Percentiles rank a stretch among this genome's conserved stretches.
Conservation (phyloP, 2,329 filamentous ascomycete species). For the Trichoderma endophyticum region DNA sequence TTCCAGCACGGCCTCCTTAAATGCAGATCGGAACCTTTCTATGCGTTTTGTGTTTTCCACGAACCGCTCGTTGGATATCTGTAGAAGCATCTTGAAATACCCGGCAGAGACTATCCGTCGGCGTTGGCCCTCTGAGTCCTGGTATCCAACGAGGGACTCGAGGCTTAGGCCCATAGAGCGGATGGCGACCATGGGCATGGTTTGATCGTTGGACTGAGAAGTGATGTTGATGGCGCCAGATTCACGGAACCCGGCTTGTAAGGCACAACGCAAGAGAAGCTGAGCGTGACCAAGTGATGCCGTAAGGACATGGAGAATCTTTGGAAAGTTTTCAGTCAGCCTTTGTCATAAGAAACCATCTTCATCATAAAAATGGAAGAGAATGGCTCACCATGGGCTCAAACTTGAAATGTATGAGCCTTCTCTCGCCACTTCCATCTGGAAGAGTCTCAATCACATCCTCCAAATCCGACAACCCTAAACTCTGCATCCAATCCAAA, state of each 20-base stretch:
- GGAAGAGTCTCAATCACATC: neutral
- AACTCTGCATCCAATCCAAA: conserved; percentile 31
- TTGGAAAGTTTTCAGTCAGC: neutral
- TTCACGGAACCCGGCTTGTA: conserved; percentile 84
- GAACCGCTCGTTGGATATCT: conserved; percentile 73
- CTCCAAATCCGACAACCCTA: conserved; percentile 26
- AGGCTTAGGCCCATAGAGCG: conserved; percentile 79
- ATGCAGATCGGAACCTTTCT: conserved; percentile 56
- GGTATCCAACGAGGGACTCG: conserved; percentile 72
- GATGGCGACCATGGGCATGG: conserved; percentile 74
- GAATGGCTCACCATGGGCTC: conserved; percentile 79
- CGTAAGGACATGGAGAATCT: conserved; percentile 88
- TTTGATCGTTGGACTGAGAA: conserved; percentile 32
- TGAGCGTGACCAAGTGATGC: conserved; percentile 74
- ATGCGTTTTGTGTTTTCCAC: conserved; percentile 66
- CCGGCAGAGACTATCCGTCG: conserved; percentile 57
- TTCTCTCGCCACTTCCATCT: conserved; percentile 26
- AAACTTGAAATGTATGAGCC: conserved; percentile 81
- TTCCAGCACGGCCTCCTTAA: conserved; percentile 38
- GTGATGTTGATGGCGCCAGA: conserved; percentile 73
- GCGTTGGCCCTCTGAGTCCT: conserved; percentile 36
- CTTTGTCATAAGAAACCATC: neutral
- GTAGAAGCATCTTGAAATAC: conserved; percentile 66
- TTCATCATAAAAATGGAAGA: neutral
- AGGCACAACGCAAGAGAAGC: conserved; percentile 68